Base-by-base conservation (phyloP, 164 flowering plant species). In the Magnolia officinalis region DNA sequence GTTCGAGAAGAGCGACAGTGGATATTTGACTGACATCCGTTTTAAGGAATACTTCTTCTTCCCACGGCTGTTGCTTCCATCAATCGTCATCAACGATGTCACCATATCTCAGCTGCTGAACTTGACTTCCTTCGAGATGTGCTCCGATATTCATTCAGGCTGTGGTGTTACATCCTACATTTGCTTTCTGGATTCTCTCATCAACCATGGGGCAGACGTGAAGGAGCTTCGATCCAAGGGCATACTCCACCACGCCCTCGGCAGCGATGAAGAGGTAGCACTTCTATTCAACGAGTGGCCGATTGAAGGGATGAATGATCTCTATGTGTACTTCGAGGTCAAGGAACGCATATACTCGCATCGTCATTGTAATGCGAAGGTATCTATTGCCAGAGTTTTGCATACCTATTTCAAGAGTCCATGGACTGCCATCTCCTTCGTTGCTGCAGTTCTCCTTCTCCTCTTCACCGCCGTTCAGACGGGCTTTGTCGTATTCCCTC, bases 251-350 rank as follows among this genome's bases (percentile, higher is more conserved):
- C 29, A 68, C 10, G 13, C 50, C 8, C 78, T 82, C 0, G 83
- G 84, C 10, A 84, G 83, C 11, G 82, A 84, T 37, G 19, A 76
- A 50, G 14, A 82, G 7, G 84, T 79, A 2, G 83, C 83, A 1
- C 21, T 51, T 2, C 78, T 84, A 10, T 80, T 84, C 72, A 82
- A 78, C 16, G 63, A 71, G 70, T 75, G 80, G 2, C 21, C 67
- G n/a, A 72, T 1, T 0, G 74, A 78, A 8, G 65, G 78, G 81
- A 79, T 65, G 65, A 77, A 80, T 0, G 49, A 78, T 51, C 20
- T 37, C 16, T 0, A 2, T 1, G 3, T 26, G 0, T 81, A 79
- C 31, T 0, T 0, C 4, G 20, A n/a, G 0, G 78, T 78, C 7
- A 72, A 45, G 50, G 0, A 4, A 0, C 7, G 16, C 0, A 77